These are phyloP conservation scores for Rubia peregrina DNA, from an alignment of 305 asterid species.

Conservation along the genomic window DNA sequence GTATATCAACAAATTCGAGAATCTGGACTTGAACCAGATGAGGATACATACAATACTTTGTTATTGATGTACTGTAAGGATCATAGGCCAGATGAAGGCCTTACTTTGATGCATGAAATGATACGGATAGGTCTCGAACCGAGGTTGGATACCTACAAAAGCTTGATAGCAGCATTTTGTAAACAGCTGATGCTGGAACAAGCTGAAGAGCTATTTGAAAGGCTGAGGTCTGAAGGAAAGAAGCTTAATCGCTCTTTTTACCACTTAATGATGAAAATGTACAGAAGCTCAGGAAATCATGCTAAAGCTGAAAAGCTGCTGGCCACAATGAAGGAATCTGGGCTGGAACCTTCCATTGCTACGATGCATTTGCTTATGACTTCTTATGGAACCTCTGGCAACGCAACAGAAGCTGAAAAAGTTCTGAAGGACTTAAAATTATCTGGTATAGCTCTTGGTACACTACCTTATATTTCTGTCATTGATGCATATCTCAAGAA, in stretches of 20 bases:
- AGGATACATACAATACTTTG: constrained; percentile 66
- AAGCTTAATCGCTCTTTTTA: constrained; percentile 72
- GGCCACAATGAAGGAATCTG: constrained; percentile 75
- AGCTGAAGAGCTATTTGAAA: constrained; percentile 75
- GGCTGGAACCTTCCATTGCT: constrained; percentile 68
- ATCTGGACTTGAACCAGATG: constrained; percentile 65
- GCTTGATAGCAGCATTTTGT: constrained; percentile 76
- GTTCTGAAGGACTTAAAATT: constrained; percentile 62
- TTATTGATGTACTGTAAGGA: constrained; percentile 90
- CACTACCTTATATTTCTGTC: constrained; percentile 73
- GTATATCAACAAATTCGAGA: constrained; percentile 65
- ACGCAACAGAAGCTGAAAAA: constrained; percentile 83
- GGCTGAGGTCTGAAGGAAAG: constrained; percentile 48
- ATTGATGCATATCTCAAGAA: constrained; percentile 85
- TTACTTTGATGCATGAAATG: constrained; percentile 59
- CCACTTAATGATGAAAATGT: constrained; percentile 97
- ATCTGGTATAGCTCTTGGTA: constrained; percentile 45
- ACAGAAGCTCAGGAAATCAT: constrained; percentile 60
- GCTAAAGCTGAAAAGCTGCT: constrained; percentile 70
- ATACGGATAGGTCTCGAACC: constrained; percentile 48
- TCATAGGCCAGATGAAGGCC: constrained; percentile 75
- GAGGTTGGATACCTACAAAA: constrained; percentile 64
- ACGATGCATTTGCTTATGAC: constrained; percentile 96
- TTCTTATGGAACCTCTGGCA: constrained; percentile 90
- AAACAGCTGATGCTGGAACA: constrained; percentile 71